Conservation (phyloP, 202 grass and related monocot species). For the Schoenoplectus tabernaemontani region DNA sequence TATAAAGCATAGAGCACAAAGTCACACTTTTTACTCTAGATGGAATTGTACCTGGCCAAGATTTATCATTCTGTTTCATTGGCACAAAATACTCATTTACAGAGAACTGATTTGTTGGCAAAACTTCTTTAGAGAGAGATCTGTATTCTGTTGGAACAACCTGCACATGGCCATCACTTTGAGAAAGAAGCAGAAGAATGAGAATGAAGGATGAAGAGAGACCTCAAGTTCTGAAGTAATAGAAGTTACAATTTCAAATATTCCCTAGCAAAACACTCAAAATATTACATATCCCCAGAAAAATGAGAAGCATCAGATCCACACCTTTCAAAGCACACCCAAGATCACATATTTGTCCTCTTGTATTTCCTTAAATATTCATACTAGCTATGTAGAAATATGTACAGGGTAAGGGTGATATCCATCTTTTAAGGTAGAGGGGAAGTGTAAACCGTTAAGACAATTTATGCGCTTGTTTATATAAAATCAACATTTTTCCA, state of each 20-base stretch:
- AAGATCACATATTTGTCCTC: not conserved
- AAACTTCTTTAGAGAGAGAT: slow-evolving; percentile 73
- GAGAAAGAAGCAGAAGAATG: not conserved
- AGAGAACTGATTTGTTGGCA: slow-evolving; percentile 98
- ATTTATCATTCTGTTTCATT: slow-evolving; percentile 50
- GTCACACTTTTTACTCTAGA: not conserved
- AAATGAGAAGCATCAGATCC: not conserved
- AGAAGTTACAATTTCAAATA: not conserved
- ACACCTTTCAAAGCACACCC: not conserved
- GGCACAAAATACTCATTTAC: slow-evolving; percentile 94
- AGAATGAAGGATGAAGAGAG: not conserved
- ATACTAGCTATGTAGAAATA: not conserved
- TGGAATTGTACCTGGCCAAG: slow-evolving; percentile 72
- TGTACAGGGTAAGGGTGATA: not conserved
- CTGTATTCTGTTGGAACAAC: slow-evolving; percentile 94
- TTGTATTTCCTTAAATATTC: not conserved
- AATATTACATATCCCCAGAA: not conserved
- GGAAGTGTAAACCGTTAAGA: not conserved
- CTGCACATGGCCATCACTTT: slow-evolving; percentile 31
- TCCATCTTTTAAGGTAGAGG: not conserved
- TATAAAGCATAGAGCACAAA: not conserved
- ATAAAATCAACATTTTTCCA: not conserved
- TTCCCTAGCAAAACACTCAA: not conserved
- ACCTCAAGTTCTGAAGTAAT: not conserved
- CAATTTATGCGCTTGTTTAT: not conserved